These are phyloP conservation scores for Monosporascus sp. DNA, from an alignment of 2,329 filamentous ascomycete species.

Conservation along the genomic window DNA sequence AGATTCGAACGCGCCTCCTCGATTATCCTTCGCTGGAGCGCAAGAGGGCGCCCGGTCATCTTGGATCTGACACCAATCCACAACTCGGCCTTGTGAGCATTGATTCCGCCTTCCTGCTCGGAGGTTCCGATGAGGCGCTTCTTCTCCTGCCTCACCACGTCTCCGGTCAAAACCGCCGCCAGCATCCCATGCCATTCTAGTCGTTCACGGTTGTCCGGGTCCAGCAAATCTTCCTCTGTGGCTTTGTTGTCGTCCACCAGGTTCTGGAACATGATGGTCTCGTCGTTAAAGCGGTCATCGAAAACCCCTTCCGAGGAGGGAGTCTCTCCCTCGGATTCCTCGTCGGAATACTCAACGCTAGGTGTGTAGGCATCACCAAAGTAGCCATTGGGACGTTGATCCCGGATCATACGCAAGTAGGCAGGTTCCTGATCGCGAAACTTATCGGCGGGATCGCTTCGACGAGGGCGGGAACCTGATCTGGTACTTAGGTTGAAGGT, in stretches of 20 bases:
- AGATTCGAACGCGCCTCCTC: constrained; percentile 75
- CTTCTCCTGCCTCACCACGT: constrained; percentile 97
- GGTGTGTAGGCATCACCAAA: constrained; percentile 64
- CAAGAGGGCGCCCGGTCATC: constrained; percentile 74
- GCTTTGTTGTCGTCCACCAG: constrained; percentile 73
- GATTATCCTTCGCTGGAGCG: constrained; percentile 80
- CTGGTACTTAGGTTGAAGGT: constrained; percentile 38
- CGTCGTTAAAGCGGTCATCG: constrained; percentile 85
- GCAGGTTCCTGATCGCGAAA: constrained; percentile 82
- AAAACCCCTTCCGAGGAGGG: constrained; percentile 78
- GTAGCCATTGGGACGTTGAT: constrained; percentile 57
- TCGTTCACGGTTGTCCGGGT: constrained; percentile 81
- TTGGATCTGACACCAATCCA: constrained; percentile 87
- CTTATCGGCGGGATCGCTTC: constrained; percentile 41
- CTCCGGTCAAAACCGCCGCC: constrained; percentile 88
- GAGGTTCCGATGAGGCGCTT: constrained; percentile 81
- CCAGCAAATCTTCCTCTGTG: constrained; percentile 81
- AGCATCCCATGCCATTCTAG: constrained; percentile 99
- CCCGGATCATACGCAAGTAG: constrained; percentile 86
- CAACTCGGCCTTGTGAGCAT: constrained; percentile 70
- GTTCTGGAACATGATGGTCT: constrained; percentile 81
- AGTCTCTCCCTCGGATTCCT: constrained; percentile 86
- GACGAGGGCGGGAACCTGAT: constrained; percentile 43
- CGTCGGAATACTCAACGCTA: constrained; percentile 64
- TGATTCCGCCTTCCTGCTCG: constrained; percentile 51